Conservation (phyloP, 2,329 filamentous ascomycete species). For the Trichoderma sp. region DNA sequence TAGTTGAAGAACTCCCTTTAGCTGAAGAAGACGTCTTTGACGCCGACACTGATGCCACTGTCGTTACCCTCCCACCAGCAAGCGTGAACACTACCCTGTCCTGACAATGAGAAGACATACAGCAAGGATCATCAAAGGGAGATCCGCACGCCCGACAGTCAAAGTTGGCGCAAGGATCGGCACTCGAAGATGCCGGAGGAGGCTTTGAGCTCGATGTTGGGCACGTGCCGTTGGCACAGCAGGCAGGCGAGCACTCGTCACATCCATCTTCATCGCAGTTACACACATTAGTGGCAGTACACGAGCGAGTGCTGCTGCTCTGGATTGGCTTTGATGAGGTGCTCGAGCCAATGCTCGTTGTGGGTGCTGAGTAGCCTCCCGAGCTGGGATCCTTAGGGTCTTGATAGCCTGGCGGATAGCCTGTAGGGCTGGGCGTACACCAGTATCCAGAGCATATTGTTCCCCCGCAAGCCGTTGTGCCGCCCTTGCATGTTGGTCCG, state of each 20-base stretch:
- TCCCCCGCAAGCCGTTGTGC: background rate
- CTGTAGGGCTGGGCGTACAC: background rate
- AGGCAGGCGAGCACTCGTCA: background rate
- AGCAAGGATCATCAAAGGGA: background rate
- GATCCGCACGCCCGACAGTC: background rate
- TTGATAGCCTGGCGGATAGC: background rate
- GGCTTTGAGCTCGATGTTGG: background rate
- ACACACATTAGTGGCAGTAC: background rate
- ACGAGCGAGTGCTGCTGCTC: background rate
- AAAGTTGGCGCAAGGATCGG: background rate
- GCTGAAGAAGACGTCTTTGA: background rate
- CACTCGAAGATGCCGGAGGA: background rate
- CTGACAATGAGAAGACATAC: background rate
- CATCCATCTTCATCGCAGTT: background rate
- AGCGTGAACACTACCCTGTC: background rate
- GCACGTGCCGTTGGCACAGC: background rate
- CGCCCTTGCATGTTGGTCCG: background rate
- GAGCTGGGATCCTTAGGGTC: background rate
- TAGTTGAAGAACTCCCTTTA: background rate
- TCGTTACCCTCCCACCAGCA: background rate
- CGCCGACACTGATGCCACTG: background rate
- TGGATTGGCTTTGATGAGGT: background rate
- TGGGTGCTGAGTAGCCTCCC: background rate
- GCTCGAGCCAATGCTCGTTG: background rate
- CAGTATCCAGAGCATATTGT: background rate